These are phyloP conservation scores for Drechslerella coelobrocha DNA, from an alignment of 2,329 filamentous ascomycete species.

Conservation along the genomic window DNA sequence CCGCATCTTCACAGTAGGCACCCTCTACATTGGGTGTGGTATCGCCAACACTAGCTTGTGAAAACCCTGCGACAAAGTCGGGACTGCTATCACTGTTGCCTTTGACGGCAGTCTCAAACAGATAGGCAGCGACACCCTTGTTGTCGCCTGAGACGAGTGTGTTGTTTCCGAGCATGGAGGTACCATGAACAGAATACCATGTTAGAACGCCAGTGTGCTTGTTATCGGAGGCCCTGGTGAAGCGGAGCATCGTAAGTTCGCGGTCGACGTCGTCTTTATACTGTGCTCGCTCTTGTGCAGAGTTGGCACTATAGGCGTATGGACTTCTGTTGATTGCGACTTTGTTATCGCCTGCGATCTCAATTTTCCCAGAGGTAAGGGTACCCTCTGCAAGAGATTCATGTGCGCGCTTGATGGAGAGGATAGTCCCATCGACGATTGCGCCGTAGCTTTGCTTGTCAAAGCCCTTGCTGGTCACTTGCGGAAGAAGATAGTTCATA, in stretches of 20 bases:
- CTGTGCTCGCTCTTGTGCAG: constrained; percentile 72
- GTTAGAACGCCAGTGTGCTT: constrained; percentile 78
- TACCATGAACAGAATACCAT: constrained; percentile 93
- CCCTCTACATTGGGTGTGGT: constrained; percentile 87
- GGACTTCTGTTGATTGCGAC: constrained; percentile 89
- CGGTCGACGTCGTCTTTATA: constrained; percentile 64
- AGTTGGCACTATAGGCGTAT: constrained; percentile 87
- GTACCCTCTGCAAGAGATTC: constrained; percentile 72
- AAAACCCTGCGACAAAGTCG: constrained; percentile 87
- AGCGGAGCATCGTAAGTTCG: constrained; percentile 78
- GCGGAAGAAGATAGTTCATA: constrained; percentile 91
- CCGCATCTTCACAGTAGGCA: constrained; percentile 84
- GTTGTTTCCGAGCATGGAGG: constrained; percentile 88
- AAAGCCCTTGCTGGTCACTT: constrained; percentile 87
- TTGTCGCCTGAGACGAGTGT: constrained; percentile 93
- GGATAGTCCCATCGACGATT: constrained; percentile 82
- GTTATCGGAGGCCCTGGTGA: constrained; percentile 74
- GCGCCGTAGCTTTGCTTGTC: constrained; percentile 85
- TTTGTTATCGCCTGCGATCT: constrained; percentile 72
- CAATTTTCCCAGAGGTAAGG: constrained; percentile 72
- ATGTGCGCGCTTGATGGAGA: constrained; percentile 83
- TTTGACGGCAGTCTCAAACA: constrained; percentile 76
- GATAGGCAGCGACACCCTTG: constrained; percentile 86
- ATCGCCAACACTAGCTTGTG: constrained; percentile 88
- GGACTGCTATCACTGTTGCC: constrained; percentile 65